phyloP scores from a whole-genome alignment of 2,329 filamentous ascomycete genomes.

The Aspergillus fischeri region DNA sequence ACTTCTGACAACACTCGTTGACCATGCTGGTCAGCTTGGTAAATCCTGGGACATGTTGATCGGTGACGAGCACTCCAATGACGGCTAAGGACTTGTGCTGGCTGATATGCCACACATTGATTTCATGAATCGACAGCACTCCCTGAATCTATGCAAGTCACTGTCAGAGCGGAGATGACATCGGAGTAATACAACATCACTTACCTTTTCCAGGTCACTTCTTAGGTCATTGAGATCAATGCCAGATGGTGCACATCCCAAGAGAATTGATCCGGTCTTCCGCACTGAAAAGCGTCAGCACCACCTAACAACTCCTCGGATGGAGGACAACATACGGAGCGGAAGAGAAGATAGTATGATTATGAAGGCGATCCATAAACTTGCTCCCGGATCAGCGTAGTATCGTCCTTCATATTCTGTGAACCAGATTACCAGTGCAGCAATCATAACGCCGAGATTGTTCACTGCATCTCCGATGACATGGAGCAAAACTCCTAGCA shows the following conservation, averaged over 20 bases:
- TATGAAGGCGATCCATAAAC: slow-evolving; percentile 68
- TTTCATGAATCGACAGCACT: slow-evolving; percentile 63
- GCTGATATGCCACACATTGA: slow-evolving; percentile 70
- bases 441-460: slow-evolving; percentile 70
- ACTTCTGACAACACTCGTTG: slow-evolving; percentile 66
- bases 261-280: slow-evolving; percentile 56
- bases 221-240: slow-evolving; percentile 61
- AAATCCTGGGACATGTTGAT: slow-evolving; percentile 55
- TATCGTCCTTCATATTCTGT: slow-evolving; percentile 54
- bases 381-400: slow-evolving; percentile 68
- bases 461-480: slow-evolving; percentile 70
- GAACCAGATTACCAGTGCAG: slow-evolving; percentile 67
- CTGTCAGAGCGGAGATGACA: slow-evolving; percentile 9
- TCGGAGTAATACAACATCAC: background rate
- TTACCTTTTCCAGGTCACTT: slow-evolving; percentile 63
- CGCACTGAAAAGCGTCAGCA: slow-evolving; percentile 19
- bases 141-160: slow-evolving; percentile 54
- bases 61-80: slow-evolving; percentile 62
- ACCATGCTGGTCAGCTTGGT: slow-evolving; percentile 58
- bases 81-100: slow-evolving; percentile 67
- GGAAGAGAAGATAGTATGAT: slow-evolving; percentile 61
- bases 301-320: background rate
- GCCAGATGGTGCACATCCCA: slow-evolving; percentile 61
- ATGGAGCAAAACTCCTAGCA: slow-evolving; percentile 67
- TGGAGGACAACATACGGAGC: slow-evolving; percentile 36